A percentile compares a stretch with the other conserved stretches of the same genome.
Evolutionary conservation across 768 basidiomycete species (phyloP).

Genomic region (Amanita rimosa): DNA sequence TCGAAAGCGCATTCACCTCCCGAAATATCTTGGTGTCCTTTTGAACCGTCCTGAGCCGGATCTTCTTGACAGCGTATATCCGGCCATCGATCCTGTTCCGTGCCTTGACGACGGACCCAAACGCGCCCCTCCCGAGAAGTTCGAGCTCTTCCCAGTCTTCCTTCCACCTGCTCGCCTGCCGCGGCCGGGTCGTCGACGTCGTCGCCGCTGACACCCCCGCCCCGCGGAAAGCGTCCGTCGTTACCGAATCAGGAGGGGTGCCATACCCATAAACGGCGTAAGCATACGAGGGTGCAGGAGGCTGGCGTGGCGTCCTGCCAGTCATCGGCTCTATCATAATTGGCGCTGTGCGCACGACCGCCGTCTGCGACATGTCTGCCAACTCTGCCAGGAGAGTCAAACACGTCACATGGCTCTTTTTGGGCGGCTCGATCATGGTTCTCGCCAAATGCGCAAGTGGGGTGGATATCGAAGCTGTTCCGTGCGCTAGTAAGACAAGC

Average conservation of each 20-base stretch:
- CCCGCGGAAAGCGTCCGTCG: slow-evolving; percentile 43
- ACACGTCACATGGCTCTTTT: slow-evolving; percentile 48
- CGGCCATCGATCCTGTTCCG: slow-evolving; percentile 78
- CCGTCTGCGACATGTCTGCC: slow-evolving; percentile 25
- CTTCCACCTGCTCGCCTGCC: slow-evolving; percentile 72
- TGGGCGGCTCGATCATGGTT: slow-evolving; percentile 49
- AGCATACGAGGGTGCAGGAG: slow-evolving; percentile 17
- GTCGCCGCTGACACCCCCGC: slow-evolving; percentile 16
- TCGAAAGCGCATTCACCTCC: slow-evolving; percentile 83
- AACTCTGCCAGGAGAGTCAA: slow-evolving; percentile 47
- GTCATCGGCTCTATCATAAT: neutral
- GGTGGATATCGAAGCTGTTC: slow-evolving; percentile 16
- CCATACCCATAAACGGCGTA: slow-evolving; percentile 17
- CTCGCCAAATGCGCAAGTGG: slow-evolving; percentile 38
- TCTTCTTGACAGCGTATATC: slow-evolving; percentile 84
- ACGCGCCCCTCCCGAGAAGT: slow-evolving; percentile 77
- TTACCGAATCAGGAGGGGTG: slow-evolving; percentile 40
- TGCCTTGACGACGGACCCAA: slow-evolving; percentile 93
- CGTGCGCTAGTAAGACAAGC: too few relatives aligned
- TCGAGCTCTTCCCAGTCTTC: slow-evolving; percentile 94
- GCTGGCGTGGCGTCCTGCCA: too few relatives aligned
- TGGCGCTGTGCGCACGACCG: neutral
- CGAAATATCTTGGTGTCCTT: slow-evolving; percentile 84
- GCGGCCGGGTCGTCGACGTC: slow-evolving; percentile 22
- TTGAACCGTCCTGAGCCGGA: slow-evolving; percentile 66